Percentiles rank a stretch among this genome's conserved stretches.
phyloP scores from a whole-genome alignment of 352 stramenopile genomes.

The Phytophthora kernoviae region DNA sequence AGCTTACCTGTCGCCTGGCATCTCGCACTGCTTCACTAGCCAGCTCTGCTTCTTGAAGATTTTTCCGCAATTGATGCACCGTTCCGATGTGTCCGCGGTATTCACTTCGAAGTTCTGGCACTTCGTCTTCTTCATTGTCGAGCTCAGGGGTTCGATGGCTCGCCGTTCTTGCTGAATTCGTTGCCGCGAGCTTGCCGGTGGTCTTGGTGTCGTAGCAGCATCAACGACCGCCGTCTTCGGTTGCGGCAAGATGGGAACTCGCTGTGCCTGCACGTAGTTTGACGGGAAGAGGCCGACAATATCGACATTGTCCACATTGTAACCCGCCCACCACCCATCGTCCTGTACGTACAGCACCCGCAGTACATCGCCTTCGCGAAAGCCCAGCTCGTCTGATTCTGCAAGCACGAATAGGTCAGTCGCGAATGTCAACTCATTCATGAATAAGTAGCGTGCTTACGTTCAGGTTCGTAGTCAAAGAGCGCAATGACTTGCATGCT shows the following conservation, averaged over 20 bases:
- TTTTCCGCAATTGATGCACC: constrained; percentile 48
- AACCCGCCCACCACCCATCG: constrained; percentile 71
- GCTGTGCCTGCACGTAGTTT: constrained; percentile 63
- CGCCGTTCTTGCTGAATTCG: constrained; percentile 26
- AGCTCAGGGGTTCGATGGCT: constrained; percentile 13
- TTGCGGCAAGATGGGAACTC: background rate
- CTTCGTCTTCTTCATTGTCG: constrained; percentile 17
- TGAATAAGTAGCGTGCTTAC: constrained; percentile 20
- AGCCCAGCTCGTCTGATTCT: constrained; percentile 65
- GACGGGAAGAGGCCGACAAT: constrained; percentile 59
- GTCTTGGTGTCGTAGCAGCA: constrained; percentile 8
- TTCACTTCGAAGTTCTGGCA: constrained; percentile 14
- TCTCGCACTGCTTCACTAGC: constrained; percentile 38
- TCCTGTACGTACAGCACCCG: constrained; percentile 57
- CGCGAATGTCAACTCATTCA: background rate
- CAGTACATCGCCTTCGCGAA: constrained; percentile 49
- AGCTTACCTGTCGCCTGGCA: constrained; percentile 42
- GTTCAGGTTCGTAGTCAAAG: constrained; percentile 71
- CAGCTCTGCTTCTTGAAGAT: constrained; percentile 48
- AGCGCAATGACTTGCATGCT: constrained; percentile 59
- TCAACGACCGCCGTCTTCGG: constrained; percentile 4
- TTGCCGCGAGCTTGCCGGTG: constrained; percentile 11
- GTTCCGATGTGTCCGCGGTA: constrained; percentile 27
- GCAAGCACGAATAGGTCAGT: background rate
- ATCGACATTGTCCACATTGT: constrained; percentile 30